These are phyloP conservation scores for Auricularia sp. DNA, from an alignment of 768 basidiomycete genomes.

Conservation along the genomic window DNA sequence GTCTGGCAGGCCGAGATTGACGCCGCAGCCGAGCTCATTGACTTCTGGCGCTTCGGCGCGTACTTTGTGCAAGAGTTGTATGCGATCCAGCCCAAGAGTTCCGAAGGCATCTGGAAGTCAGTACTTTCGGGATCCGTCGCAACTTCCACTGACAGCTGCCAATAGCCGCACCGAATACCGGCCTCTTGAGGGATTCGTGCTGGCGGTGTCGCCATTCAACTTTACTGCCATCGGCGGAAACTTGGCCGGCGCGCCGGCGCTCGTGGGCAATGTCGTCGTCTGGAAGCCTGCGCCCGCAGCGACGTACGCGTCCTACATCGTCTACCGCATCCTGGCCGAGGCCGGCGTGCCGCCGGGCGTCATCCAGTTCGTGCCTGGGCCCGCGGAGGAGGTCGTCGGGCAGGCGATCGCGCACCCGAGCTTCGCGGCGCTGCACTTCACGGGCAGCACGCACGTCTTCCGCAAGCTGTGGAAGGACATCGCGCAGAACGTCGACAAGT, in stretches of 20 bases:
- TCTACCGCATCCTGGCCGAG: slow-evolving; percentile 84
- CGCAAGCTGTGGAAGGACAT: slow-evolving; percentile 96
- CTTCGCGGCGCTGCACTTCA: slow-evolving; percentile 92
- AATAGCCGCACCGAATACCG: slow-evolving; percentile 89
- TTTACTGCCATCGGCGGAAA: slow-evolving; percentile 98
- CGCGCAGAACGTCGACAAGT: slow-evolving; percentile 75
- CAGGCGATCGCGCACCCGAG: slow-evolving; percentile 68
- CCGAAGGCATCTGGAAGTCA: slow-evolving; percentile 89
- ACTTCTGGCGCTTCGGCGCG: slow-evolving; percentile 95
- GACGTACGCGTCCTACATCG: slow-evolving; percentile 88
- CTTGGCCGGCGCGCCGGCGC: slow-evolving; percentile 79
- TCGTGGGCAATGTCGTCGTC: slow-evolving; percentile 88
- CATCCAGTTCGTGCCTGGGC: slow-evolving; percentile 93
- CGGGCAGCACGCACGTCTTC: slow-evolving; percentile 91
- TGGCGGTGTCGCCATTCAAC: slow-evolving; percentile 97
- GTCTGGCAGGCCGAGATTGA: slow-evolving; percentile 99
- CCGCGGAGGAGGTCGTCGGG: slow-evolving; percentile 73
- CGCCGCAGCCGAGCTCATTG: slow-evolving; percentile 90
- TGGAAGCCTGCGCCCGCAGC: slow-evolving; percentile 98
- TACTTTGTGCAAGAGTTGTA: slow-evolving; percentile 96
- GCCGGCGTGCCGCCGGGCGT: slow-evolving; percentile 91
- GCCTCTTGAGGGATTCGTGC: slow-evolving; percentile 94
- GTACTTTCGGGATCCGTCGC: slow-evolving; percentile 21
- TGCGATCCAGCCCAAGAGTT: slow-evolving; percentile 82
- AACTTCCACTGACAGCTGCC: background rate